Percentiles rank a stretch among this genome's conserved stretches.
These are phyloP conservation scores for Phialophora chinensis DNA, from an alignment of 2,329 filamentous ascomycete species.

Conservation along the genomic window DNA sequence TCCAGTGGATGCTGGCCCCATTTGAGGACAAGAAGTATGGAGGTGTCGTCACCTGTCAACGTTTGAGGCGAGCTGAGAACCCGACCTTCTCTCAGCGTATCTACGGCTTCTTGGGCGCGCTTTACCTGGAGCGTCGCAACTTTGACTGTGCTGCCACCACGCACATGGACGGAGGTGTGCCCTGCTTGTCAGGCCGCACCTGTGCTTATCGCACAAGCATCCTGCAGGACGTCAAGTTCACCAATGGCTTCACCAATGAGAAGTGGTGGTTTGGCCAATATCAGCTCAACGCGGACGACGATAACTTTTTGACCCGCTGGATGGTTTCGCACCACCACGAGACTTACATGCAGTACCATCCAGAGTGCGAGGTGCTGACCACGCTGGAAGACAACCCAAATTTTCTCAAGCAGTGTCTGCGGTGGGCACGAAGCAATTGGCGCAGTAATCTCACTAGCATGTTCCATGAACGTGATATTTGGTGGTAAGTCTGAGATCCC, in stretches of 20 bases:
- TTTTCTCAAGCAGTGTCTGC: conserved; percentile 89
- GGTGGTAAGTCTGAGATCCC: conserved; percentile 70
- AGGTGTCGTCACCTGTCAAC: conserved; percentile 89
- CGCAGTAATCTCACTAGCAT: conserved; percentile 93
- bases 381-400: conserved; percentile 87
- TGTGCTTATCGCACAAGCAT: conserved; percentile 91
- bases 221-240: conserved; percentile 81
- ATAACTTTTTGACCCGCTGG: conserved; percentile 98
- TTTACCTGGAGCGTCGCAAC: conserved; percentile 91
- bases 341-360: conserved; percentile 93
- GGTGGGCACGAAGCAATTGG: conserved; percentile 98
- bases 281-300: conserved; percentile 93
- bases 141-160: conserved; percentile 97
- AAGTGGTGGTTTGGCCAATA: conserved; percentile 78
- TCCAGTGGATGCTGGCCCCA: conserved; percentile 90
- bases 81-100: conserved; percentile 66
- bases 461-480: conserved; percentile 80
- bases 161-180: conserved; percentile 92
- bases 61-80: conserved; percentile 72
- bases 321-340: conserved; percentile 90
- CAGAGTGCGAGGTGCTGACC: conserved; percentile 88
- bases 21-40: conserved; percentile 84
- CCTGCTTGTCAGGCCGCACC: conserved; percentile 92
- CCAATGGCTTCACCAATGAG: conserved; percentile 88
- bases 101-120: conserved; percentile 88